Base-by-base conservation (phyloP, 2,329 filamentous ascomycete species). In the Colletotrichum nymphaeae region DNA sequence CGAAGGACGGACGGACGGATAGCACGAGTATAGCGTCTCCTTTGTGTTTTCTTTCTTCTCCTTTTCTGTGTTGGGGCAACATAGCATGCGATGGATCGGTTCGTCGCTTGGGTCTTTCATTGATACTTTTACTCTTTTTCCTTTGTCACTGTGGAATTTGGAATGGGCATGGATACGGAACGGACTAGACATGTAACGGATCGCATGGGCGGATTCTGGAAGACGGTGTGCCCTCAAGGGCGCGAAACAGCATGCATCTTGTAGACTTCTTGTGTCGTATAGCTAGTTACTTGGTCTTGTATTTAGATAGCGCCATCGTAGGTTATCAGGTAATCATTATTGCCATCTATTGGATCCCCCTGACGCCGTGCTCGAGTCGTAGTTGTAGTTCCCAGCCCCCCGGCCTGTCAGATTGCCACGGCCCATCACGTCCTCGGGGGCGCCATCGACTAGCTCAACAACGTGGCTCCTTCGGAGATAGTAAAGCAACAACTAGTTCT, bases 141-240 rank as follows among this genome's bases (percentile, higher is more conserved):
- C 55, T 73, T 70, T 73, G 60, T 70, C 30, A 37, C n/a, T 14
- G 24, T 16, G 46, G 30, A 55, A 55, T 9, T 11, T 30, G 32
- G 65, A 42, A 24, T 62, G 66, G 67, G 22, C 19, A 5, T 26
- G 67, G 55, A 60, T 42, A 70, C 28, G 46, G 60, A 37, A 42
- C 24, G 59, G 69, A 46, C 59, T 72, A 59, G 49, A 65, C 67
- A 65, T 73, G 67, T 73, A 46, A 72, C 67, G 67, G 70, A 65
- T 70, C 58, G 67, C 67, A 73, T 70, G 70, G 67, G 46, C 52
- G 55, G 70, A 42, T 55, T 70, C 22, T 49, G 60, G 26, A 53
- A 63, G 69, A 60, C 69, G 32, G 55, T 60, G 66, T 60, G 70
- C 66, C 56, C 70, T 70, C 67, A 35, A 35, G 70, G 52, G 70